Evolutionary conservation across 78 protist genomes (phyloP).

Genomic region (Creolimax fragrantissima): DNA sequence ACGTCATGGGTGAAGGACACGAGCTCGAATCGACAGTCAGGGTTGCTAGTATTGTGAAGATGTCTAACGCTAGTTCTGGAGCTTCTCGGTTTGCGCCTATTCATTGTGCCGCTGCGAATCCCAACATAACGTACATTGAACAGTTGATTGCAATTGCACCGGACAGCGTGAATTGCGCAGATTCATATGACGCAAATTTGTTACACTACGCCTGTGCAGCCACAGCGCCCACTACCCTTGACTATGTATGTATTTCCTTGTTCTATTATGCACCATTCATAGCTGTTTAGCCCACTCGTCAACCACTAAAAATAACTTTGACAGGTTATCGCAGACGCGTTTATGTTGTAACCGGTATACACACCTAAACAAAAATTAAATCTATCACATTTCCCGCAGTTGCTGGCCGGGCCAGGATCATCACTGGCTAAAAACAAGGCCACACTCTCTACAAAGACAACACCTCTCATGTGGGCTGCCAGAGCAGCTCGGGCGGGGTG

Average conservation of each 20-base stretch:
- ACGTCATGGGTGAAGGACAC: background rate
- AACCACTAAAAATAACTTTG: too few species aligned
- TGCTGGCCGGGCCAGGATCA: too few species aligned
- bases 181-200: background rate
- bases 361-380: too few species aligned
- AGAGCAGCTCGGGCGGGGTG: background rate
- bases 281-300: too few species aligned
- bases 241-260: too few species aligned
- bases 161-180: background rate
- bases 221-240: too few species aligned
- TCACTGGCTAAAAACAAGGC: background rate
- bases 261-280: too few species aligned
- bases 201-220: background rate
- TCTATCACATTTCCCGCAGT: too few species aligned
- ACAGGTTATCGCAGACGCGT: too few species aligned
- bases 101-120: background rate
- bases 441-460: background rate
- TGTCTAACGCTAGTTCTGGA: too few species aligned
- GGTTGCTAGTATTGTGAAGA: background rate
- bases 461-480: conserved; percentile 22
- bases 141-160: background rate
- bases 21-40: background rate
- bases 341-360: too few species aligned
- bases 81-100: background rate
- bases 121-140: background rate